These are phyloP conservation scores for Oryza rufipogon DNA, from an alignment of 176 grass and related monocot genomes.

Conservation along the genomic window DNA sequence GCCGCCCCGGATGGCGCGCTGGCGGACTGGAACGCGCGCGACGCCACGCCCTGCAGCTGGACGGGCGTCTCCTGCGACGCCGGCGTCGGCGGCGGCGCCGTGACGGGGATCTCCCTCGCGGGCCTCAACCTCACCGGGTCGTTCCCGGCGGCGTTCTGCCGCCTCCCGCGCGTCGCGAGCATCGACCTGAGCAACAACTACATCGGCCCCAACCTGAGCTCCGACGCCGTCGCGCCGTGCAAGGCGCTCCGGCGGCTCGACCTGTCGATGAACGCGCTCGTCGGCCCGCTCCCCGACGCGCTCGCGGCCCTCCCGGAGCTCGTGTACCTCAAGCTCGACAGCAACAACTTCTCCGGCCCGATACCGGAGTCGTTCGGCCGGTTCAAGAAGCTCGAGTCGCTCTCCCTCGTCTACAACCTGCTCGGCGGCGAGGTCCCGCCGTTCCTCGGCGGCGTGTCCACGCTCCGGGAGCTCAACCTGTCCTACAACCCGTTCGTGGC, in stretches of 20 bases:
- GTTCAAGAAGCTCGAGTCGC: slow-evolving; percentile 56
- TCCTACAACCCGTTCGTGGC: slow-evolving; percentile 73
- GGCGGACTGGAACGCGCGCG: slow-evolving; percentile 48
- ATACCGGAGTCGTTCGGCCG: slow-evolving; percentile 66
- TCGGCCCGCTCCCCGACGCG: slow-evolving; percentile 67
- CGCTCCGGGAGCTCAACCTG: slow-evolving; percentile 80
- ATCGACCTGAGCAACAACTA: slow-evolving; percentile 62
- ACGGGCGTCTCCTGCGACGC: slow-evolving; percentile 55
- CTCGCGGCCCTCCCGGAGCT: slow-evolving; percentile 64
- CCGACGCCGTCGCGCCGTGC: slow-evolving; percentile 25
- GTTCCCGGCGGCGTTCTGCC: slow-evolving; percentile 78
- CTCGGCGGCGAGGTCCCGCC: slow-evolving; percentile 62
- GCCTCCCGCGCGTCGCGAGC: slow-evolving; percentile 49
- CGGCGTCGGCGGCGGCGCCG: neutral
- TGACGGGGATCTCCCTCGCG: slow-evolving; percentile 42
- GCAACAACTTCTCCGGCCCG: slow-evolving; percentile 79
- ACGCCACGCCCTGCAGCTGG: slow-evolving; percentile 74
- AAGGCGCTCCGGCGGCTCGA: slow-evolving; percentile 53
- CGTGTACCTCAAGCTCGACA: slow-evolving; percentile 49
- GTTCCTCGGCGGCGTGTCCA: slow-evolving; percentile 54
- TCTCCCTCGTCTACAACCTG: slow-evolving; percentile 70
- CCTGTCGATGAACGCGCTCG: slow-evolving; percentile 62
- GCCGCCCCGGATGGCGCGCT: slow-evolving; percentile 8
- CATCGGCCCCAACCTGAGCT: slow-evolving; percentile 63
- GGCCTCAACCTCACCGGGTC: slow-evolving; percentile 43